A percentile compares a stretch with the other conserved stretches of the same genome.
Conservation (phyloP, 257 asterid species). For the Fraxinus americana region DNA sequence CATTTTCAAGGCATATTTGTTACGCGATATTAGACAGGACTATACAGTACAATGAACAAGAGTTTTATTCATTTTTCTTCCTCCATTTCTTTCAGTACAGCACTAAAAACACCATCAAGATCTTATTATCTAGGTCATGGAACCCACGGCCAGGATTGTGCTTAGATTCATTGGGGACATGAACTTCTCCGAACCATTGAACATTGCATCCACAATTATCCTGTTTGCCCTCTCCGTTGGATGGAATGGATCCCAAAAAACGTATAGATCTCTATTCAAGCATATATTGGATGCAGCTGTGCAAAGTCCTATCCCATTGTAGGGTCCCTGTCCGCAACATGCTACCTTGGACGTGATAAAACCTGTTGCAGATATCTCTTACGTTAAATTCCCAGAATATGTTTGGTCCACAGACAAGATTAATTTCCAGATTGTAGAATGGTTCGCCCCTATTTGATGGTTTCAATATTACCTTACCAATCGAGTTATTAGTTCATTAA, state of each 20-base stretch:
- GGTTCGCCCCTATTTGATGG: no score
- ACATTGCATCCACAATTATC: slow-evolving; percentile 40
- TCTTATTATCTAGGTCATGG: slow-evolving; percentile 19
- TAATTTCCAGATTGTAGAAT: no score
- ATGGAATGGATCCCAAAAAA: slow-evolving; percentile 61
- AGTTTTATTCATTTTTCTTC: not conserved
- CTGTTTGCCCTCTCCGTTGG: slow-evolving; percentile 51
- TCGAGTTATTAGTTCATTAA: no score
- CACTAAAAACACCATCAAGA: not conserved
- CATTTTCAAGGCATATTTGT: no score
- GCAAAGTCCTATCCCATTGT: slow-evolving; percentile 55
- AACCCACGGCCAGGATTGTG: slow-evolving; percentile 56
- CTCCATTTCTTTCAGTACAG: not conserved
- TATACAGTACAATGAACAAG: not conserved
- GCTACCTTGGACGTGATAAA: slow-evolving; percentile 51
- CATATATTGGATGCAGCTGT: slow-evolving; percentile 46
- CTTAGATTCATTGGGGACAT: slow-evolving; percentile 61
- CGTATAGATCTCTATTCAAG: slow-evolving; percentile 46
- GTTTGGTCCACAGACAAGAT: no score
- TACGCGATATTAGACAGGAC: no score
- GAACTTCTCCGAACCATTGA: slow-evolving; percentile 47
- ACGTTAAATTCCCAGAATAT: not conserved
- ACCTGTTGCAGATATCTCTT: slow-evolving; percentile 23
- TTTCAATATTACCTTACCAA: no score
- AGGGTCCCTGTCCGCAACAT: slow-evolving; percentile 62